Evolutionary conservation across 2,329 filamentous ascomycete species (phyloP).

Genomic region (Colletotrichum aenigma): DNA sequence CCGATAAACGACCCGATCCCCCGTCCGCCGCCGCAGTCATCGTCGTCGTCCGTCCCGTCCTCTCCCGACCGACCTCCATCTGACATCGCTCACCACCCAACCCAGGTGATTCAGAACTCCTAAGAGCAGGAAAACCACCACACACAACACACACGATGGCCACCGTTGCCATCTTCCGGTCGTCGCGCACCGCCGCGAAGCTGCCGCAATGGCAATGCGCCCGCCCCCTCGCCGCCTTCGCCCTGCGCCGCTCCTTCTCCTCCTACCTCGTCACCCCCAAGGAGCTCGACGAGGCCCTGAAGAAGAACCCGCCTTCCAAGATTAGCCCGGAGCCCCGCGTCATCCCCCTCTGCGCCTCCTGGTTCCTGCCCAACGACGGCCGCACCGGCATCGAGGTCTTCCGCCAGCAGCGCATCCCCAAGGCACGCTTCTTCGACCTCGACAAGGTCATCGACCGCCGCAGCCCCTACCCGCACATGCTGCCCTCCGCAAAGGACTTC

Average conservation of each 20-base stretch:
- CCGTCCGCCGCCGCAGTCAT: neutral
- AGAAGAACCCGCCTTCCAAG: slow-evolving; percentile 78
- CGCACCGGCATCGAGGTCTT: slow-evolving; percentile 83
- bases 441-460: slow-evolving; percentile 88
- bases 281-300: slow-evolving; percentile 81
- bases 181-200: slow-evolving; percentile 37
- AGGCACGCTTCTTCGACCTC: slow-evolving; percentile 93
- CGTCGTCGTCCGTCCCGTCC: neutral
- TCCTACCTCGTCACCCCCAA: slow-evolving; percentile 87
- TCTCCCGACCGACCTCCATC: neutral
- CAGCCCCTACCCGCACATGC: slow-evolving; percentile 95
- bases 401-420: slow-evolving; percentile 81
- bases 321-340: slow-evolving; percentile 84
- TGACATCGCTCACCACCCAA: neutral
- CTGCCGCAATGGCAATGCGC: slow-evolving; percentile 40
- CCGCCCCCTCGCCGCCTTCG: slow-evolving; percentile 36
- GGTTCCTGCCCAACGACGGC: slow-evolving; percentile 94
- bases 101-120: neutral
- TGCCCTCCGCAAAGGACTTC: slow-evolving; percentile 81
- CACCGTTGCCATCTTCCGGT: slow-evolving; percentile 45
- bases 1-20: slow-evolving; percentile 5
- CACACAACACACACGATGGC: slow-evolving; percentile 41
- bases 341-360: slow-evolving; percentile 88
- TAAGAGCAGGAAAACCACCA: neutral
- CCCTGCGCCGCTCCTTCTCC: slow-evolving; percentile 61